These are phyloP conservation scores for Neofusicoccum cordaticola DNA, from an alignment of 2,329 filamentous ascomycete species.

Conservation along the genomic window DNA sequence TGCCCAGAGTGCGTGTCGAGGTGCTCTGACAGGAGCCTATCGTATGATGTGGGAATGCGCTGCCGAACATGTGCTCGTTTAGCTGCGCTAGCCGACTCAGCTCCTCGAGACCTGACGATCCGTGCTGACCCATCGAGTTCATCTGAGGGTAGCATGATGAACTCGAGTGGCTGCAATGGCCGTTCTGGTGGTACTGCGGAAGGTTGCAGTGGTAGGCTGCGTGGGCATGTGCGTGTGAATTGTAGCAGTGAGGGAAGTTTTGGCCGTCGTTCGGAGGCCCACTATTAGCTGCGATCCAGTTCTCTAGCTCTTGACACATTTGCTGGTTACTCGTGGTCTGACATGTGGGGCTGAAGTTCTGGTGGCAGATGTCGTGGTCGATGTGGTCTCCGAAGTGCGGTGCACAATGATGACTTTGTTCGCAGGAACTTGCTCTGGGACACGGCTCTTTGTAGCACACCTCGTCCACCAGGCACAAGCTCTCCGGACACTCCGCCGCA, in stretches of 20 bases:
- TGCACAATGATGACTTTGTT: background rate
- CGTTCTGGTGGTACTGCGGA: slow-evolving; percentile 1
- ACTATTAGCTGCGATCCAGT: background rate
- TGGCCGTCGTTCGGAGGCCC: background rate
- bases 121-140: background rate
- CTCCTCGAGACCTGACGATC: slow-evolving; percentile 9
- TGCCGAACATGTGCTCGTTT: background rate
- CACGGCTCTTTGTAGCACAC: slow-evolving; percentile 13
- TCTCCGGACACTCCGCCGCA: slow-evolving; percentile 29
- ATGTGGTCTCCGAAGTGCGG: slow-evolving; percentile 1
- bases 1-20: background rate
- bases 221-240: background rate
- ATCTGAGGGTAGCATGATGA: background rate
- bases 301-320: background rate
- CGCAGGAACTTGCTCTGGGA: slow-evolving; percentile 10
- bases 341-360: background rate
- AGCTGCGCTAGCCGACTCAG: slow-evolving; percentile 5
- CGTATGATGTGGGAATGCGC: background rate
- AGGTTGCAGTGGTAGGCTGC: background rate
- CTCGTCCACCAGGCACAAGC: slow-evolving; percentile 35
- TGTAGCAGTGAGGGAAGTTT: background rate
- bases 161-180: background rate
- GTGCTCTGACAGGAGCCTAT: background rate
- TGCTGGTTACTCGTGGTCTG: background rate
- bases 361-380: background rate